A percentile compares a stretch with the other conserved stretches of the same genome.
phyloP scores from a whole-genome alignment of 257 asterid genomes.

The Solanum etuberosum region DNA sequence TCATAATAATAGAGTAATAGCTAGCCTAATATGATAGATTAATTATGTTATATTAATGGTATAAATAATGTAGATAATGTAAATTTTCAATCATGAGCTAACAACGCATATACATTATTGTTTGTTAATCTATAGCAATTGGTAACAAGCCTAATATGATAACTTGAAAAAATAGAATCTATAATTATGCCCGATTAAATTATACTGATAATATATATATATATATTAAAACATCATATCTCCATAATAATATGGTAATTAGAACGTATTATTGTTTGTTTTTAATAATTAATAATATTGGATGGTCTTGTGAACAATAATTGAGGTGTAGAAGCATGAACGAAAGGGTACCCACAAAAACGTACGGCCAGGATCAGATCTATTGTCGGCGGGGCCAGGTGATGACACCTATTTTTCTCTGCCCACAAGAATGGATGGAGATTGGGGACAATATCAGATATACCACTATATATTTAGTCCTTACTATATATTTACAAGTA shows the following conservation, averaged over 20 bases:
- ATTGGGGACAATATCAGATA: slow-evolving; percentile 2
- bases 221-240: neutral
- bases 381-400: slow-evolving; percentile 32
- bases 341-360: slow-evolving; percentile 32
- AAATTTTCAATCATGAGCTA: neutral
- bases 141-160: neutral
- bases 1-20: neutral
- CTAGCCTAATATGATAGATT: neutral
- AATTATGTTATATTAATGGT: neutral
- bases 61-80: neutral
- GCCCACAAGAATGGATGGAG: neutral
- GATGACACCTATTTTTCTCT: neutral
- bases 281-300: neutral
- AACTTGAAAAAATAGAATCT: neutral
- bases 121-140: neutral
- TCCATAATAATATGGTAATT: neutral
- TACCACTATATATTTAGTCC: neutral
- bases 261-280: neutral
- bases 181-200: neutral
- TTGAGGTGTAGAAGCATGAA: neutral
- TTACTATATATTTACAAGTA: neutral
- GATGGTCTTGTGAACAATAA: neutral
- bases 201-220: neutral
- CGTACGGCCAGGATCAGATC: slow-evolving; percentile 45
- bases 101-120: neutral